Evolutionary conservation across 106 monocot species (phyloP), one percentile per base, ranked within the genome.

Genomic region (Posidonia australis): DNA sequence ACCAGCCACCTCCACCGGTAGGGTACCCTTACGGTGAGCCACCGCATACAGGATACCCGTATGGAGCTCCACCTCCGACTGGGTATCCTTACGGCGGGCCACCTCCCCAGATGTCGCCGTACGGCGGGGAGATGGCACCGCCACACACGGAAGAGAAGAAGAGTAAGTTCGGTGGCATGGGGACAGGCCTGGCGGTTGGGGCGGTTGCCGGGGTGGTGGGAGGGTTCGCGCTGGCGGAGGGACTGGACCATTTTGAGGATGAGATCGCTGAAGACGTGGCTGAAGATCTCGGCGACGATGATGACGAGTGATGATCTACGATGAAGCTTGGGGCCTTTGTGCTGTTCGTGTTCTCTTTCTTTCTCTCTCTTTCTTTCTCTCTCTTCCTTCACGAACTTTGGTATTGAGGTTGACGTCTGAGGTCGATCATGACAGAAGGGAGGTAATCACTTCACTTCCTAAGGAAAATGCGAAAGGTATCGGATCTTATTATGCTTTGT

Each of bases 111-210:
- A 5, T 5, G 23, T 28, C 25, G 20, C 16, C 58, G 26, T 82
- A 82, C 58, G 71, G 71, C 16, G 22, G 23, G 10, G 43, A 32
- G 11, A 54, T 32, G 25, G 21, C 9, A 42, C 0, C 51, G 54
- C 67, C 75, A 29, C 17, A 55, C 31, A 73, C 5, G 25, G 73
- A 68, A 57, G 46, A 84, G 82, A 88, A 81, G 77, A 80, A 85
- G 57, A 70, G 79, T 0, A 83, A 77, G 81, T 71, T 85, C 22
- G 87, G 86, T 13, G 91, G 91, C 45, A 73, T 88, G 92, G 88
- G 92, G 42, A 80, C 88, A 21, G 92, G 92, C 14, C 61, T 93
- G 54, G 92, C 88, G 22, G 80, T 93, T n/a, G 92, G 92, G 9
- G 92, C 92, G 43, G 92, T 72, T 11, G 92, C 80, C n/a, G 92